Evolutionary conservation across 2,329 filamentous ascomycete genomes (phyloP), one percentile per base, ranked within the genome.

Genomic region (Capronia americana): DNA sequence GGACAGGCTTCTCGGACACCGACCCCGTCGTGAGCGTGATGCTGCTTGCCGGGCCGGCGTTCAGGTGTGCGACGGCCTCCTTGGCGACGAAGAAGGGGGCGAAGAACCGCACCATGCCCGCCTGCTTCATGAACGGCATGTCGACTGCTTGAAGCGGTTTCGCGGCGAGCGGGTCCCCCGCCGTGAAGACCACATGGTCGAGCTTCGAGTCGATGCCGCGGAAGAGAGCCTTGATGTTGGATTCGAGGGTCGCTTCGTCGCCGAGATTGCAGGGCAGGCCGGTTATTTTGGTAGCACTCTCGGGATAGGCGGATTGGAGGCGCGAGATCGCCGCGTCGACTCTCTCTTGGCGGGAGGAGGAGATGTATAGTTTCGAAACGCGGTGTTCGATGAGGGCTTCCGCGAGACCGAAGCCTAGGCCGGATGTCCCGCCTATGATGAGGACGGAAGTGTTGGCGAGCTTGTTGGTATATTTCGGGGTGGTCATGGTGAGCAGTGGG

Each of bases 151-250:
- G 28, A 4, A 82, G 55, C 4, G 64, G 64, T 4, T 72, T 73
- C 0, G 58, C 60, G 1, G 70, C 24, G 2, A 60, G 56, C 3
- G 68, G 26, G 64, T 85, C 81, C 23, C 82, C 85, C 0, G 85
- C 84, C 0, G 84, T 85, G 75, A 77, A 81, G 64, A 85, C 75
- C 14, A 86, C 78, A 69, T 86, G 85, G 68, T 87, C 80, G 32
- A 86, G 71, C 10, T 67, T 68, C 6, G 57, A 60, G 44, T 64
- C 56, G 46, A 65, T 65, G 2, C 77, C 76, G 4, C 74, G 73
- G 17, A 74, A 73, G 2, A 86, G 76, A 1, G 57, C 63, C 30
- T 77, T 73, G 58, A 86, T 69, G 64, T 82, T 81, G 0, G 66
- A 32, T 66, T 86, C 83, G 3, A 85, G 72, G 1, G 73, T 81